Evolutionary conservation across 139 green algal species (phyloP), one percentile per base, ranked within the genome.

Genomic region (Nannochloris sp.): DNA sequence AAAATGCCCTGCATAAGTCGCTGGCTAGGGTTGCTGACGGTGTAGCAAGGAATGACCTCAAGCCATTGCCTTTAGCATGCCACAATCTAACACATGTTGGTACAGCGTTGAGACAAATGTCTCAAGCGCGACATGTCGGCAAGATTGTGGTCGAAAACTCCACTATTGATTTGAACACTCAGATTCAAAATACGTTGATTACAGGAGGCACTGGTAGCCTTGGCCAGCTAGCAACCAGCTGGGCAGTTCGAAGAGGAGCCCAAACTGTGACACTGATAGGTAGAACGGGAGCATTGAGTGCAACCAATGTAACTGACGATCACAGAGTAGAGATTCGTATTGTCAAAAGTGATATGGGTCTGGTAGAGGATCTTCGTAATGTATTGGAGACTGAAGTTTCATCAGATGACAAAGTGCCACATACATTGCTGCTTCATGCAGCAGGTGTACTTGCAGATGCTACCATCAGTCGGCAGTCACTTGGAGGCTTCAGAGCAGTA

Each of bases 31-130:
- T 81, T 1, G 57, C 67, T 12, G 40, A 57, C 1, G 61, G 74
- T 36, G 66, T 85, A 11, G 79, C 77, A 5, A 20, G 30, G 5
- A 80, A 79, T 33, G 11, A 12, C 9, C 13, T 90, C 2, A 25
- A 12, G 3, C 84, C 84, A 0, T 74, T 94, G 49, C 79, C 66
- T 13, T 29, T 65, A 12, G 50, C 72, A 6, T 50, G 45, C 2
- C 75, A 88, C 70, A 44, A 53, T 46, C 65, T 90, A 43, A 31
- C 17, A 26, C 60, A 49, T n/a, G 79, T 83, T 23, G 65, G 66
- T 16, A 66, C 78, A n/a, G 88, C 88, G 6, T 71, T 95, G 62
- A 77, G 88, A 4, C 84, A 92, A 72, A 87, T 95, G 77, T 85
- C 83, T 16, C 82, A 89, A 68, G 85, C 87, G 1, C 68, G 78